phyloP scores from a whole-genome alignment of 2,329 filamentous ascomycete genomes.

The Hortaea werneckii region DNA sequence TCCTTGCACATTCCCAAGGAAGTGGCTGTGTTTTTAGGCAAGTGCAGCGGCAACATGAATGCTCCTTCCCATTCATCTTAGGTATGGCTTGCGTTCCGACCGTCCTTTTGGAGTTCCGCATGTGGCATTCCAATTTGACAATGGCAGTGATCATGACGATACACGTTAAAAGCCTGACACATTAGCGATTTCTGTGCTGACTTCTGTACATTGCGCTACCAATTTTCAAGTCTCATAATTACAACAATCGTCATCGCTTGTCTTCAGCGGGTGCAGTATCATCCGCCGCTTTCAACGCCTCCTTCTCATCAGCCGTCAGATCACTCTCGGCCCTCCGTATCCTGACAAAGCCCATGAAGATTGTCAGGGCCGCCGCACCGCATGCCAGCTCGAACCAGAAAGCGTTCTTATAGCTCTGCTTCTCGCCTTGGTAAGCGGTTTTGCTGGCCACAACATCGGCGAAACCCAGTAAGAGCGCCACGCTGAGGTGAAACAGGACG shows the following conservation, averaged over 20 bases:
- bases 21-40: too few species aligned
- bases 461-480: conserved; percentile 61
- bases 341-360: conserved; percentile 45
- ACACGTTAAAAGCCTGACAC: too few species aligned
- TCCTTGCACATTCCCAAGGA: too few species aligned
- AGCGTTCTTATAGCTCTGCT: conserved; percentile 51
- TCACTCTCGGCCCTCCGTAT: conserved; percentile 48
- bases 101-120: too few species aligned
- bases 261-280: not conserved
- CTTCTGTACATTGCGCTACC: too few species aligned
- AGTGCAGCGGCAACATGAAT: too few species aligned
- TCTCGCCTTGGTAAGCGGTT: conserved; percentile 33
- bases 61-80: too few species aligned
- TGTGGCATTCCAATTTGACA: too few species aligned
- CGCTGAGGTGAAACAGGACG: conserved; percentile 59
- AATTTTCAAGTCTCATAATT: too few species aligned
- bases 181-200: too few species aligned
- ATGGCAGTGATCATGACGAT: too few species aligned
- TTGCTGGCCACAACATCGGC: conserved; percentile 52
- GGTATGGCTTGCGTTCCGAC: too few species aligned
- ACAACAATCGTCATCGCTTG: not conserved
- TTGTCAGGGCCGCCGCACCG: conserved; percentile 40
- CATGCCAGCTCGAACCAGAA: conserved; percentile 57
- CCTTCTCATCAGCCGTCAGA: conserved; percentile 48
- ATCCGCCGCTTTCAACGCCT: conserved; percentile 14